Evolutionary conservation across 306 rosid genomes (phyloP).

Genomic region (Corylus avellana): DNA sequence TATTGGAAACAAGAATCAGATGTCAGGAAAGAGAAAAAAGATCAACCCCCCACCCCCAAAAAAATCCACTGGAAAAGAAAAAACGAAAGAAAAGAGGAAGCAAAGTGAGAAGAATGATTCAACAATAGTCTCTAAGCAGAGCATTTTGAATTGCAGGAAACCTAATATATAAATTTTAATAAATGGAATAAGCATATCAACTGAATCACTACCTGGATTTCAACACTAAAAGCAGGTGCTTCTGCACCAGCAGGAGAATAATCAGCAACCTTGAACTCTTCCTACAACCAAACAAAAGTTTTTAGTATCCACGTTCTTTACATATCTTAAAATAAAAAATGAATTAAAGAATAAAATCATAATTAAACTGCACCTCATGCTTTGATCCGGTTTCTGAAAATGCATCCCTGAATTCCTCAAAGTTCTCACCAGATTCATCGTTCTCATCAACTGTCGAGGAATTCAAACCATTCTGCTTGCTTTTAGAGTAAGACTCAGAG

Average conservation of each 20-base stretch:
- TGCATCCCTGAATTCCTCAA: slow-evolving; percentile 44
- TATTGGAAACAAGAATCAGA: slow-evolving; percentile 4
- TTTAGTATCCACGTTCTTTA: slow-evolving; percentile 19
- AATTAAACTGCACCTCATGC: slow-evolving; percentile 43
- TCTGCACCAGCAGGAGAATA: background rate
- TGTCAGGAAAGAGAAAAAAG: background rate
- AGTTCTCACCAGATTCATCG: slow-evolving; percentile 35
- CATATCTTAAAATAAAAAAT: slow-evolving; percentile 7
- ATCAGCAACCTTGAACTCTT: slow-evolving; percentile 9
- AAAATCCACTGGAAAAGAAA: background rate
- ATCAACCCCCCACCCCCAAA: background rate
- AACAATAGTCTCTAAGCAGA: background rate
- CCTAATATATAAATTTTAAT: background rate
- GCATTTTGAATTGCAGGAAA: background rate
- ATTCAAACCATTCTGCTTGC: slow-evolving; percentile 33
- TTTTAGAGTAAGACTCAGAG: background rate
- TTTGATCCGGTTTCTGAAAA: slow-evolving; percentile 35
- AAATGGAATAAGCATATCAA: background rate
- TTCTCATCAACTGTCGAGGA: slow-evolving; percentile 33
- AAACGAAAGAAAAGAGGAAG: background rate
- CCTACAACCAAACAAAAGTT: slow-evolving; percentile 15
- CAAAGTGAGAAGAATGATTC: background rate
- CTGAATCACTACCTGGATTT: slow-evolving; percentile 24
- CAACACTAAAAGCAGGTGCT: background rate
- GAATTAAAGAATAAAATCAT: slow-evolving; percentile 25